These are phyloP conservation scores for Eutrema yunnanense DNA, from an alignment of 345 rosid genomes.

Conservation along the genomic window DNA sequence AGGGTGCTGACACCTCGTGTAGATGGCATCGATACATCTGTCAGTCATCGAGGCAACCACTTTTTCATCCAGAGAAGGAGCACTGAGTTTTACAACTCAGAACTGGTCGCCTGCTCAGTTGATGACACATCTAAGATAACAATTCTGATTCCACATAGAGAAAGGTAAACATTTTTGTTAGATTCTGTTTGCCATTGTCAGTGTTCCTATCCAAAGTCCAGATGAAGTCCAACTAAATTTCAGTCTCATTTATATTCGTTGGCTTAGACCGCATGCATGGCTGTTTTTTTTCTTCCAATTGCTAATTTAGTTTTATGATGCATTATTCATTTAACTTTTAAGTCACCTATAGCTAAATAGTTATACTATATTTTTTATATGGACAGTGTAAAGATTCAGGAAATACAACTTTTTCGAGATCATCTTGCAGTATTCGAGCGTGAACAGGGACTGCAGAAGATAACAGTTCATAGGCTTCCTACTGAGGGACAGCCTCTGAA, in stretches of 20 bases:
- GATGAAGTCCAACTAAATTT: neutral
- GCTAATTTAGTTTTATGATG: neutral
- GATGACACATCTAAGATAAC: slow-evolving; percentile 52
- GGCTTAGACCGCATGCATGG: neutral
- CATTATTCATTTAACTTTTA: neutral
- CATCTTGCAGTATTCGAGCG: slow-evolving; percentile 82
- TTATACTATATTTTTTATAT: neutral
- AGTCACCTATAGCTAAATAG: neutral
- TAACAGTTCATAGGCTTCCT: slow-evolving; percentile 65
- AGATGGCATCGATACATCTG: slow-evolving; percentile 62
- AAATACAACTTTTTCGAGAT: slow-evolving; percentile 61
- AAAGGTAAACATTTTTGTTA: slow-evolving; percentile 42
- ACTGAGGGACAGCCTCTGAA: slow-evolving; percentile 58
- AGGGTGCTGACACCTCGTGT: slow-evolving; percentile 68
- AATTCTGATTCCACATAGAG: slow-evolving; percentile 74
- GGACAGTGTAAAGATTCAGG: slow-evolving; percentile 76
- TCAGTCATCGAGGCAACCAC: slow-evolving; percentile 78
- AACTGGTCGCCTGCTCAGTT: slow-evolving; percentile 63
- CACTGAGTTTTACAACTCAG: slow-evolving; percentile 75
- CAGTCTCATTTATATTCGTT: neutral
- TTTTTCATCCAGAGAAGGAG: slow-evolving; percentile 75
- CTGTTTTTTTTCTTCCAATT: neutral
- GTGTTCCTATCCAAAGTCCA: neutral
- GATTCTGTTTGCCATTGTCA: neutral
- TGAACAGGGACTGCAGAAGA: slow-evolving; percentile 62